phyloP scores from a whole-genome alignment of 306 rosid genomes.

The Rosa multiflora region DNA sequence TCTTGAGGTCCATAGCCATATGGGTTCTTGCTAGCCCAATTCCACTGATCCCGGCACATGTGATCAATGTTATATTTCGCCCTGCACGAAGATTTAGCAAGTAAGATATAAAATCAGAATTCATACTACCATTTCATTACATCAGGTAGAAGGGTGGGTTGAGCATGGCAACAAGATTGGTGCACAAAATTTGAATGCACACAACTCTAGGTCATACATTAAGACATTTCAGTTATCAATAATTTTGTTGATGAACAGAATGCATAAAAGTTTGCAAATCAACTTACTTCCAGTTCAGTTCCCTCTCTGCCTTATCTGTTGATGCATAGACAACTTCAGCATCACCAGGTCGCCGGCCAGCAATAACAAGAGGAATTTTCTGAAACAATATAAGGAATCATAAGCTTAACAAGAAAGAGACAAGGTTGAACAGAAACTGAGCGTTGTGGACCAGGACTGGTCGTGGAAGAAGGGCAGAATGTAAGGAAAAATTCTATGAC shows the following conservation, averaged over 20 bases:
- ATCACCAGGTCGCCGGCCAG: conserved; percentile 92
- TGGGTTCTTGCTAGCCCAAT: conserved; percentile 98
- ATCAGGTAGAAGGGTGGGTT: no score
- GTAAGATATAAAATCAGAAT: conserved; percentile 5
- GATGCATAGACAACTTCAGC: conserved; percentile 92
- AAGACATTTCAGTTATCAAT: not conserved
- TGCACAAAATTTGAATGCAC: not conserved
- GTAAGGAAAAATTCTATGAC: not conserved
- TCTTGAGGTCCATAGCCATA: conserved; percentile 69
- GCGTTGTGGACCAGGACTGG: not conserved
- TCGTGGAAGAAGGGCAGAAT: not conserved
- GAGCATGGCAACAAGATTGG: not conserved
- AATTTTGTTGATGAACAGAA: not conserved
- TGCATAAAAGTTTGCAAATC: not conserved
- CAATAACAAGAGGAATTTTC: conserved; percentile 79
- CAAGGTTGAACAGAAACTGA: not conserved
- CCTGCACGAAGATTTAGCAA: conserved; percentile 44
- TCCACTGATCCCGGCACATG: conserved; percentile 99
- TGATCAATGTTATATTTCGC: conserved; percentile 80
- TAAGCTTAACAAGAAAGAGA: not conserved
- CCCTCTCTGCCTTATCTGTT: conserved; percentile 79
- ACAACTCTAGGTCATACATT: not conserved
- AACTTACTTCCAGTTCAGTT: conserved; percentile 93
- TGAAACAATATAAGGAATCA: conserved; percentile 32
- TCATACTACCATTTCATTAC: not conserved